phyloP scores from a whole-genome alignment of 2,329 filamentous ascomycete genomes.

The Cladosporium halotolerans region DNA sequence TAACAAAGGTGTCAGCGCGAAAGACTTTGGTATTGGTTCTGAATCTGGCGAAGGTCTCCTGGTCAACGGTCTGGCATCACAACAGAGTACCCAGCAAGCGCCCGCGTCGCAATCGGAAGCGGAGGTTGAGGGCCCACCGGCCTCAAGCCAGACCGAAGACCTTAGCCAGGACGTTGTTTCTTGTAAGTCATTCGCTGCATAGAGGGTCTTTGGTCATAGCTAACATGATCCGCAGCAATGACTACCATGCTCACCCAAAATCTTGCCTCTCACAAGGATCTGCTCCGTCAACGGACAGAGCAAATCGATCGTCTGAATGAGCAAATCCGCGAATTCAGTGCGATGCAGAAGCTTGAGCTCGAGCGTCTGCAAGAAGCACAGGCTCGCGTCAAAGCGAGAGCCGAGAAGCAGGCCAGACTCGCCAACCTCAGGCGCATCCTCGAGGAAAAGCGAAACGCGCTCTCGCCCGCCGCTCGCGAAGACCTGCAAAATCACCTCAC shows the following conservation, averaged over 20 bases:
- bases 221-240: constrained; percentile 52
- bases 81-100: constrained; percentile 19
- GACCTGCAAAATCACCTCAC: constrained; percentile 14
- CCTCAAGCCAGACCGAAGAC: constrained; percentile 53
- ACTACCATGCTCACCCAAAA: constrained; percentile 75
- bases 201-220: too few relatives aligned
- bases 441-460: constrained; percentile 44
- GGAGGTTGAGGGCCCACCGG: constrained; percentile 31
- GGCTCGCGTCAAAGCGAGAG: constrained; percentile 56
- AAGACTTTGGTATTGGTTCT: constrained; percentile 89
- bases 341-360: constrained; percentile 70
- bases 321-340: constrained; percentile 72
- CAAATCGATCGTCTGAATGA: constrained; percentile 75
- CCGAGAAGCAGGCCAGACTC: constrained; percentile 63
- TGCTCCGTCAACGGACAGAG: constrained; percentile 77
- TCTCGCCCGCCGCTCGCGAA: constrained; percentile 44
- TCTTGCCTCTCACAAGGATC: constrained; percentile 69
- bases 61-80: constrained; percentile 20
- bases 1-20: constrained; percentile 75
- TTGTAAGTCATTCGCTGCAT: constrained; percentile 50
- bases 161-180: constrained; percentile 73
- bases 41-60: constrained; percentile 44
- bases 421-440: constrained; percentile 69
- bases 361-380: constrained; percentile 66
- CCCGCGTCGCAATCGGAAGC: constrained; percentile 17